Evolutionary conservation across 179 eudicot genomes (phyloP).

Genomic region (Spinacia oleracea): DNA sequence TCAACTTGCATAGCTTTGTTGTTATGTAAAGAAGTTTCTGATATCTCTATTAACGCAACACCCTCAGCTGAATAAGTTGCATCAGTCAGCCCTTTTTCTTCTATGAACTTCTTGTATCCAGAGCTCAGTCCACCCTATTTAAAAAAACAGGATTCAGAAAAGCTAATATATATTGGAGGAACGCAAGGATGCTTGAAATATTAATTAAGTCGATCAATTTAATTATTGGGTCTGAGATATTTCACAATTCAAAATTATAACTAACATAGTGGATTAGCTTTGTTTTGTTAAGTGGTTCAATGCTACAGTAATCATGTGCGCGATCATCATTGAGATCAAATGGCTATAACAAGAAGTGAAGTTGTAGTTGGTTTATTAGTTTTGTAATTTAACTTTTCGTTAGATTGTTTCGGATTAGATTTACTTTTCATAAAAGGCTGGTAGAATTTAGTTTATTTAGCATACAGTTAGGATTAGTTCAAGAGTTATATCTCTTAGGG

Average conservation of each 20-base stretch:
- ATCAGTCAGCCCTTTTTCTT: slow-evolving; percentile 81
- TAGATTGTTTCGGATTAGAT: not conserved
- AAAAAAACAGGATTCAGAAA: slow-evolving; percentile 16
- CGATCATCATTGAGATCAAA: not conserved
- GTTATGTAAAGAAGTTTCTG: slow-evolving; percentile 85
- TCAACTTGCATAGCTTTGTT: slow-evolving; percentile 89
- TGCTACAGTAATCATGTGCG: not conserved
- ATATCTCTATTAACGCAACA: slow-evolving; percentile 79
- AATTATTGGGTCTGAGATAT: too few relatives aligned
- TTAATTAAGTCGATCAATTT: too few relatives aligned
- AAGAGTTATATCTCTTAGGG: not conserved
- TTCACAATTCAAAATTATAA: not conserved
- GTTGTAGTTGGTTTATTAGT: too few relatives aligned
- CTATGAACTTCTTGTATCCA: slow-evolving; percentile 77
- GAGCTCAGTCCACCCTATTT: slow-evolving; percentile 91
- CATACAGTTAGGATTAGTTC: too few relatives aligned
- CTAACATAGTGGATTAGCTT: not conserved
- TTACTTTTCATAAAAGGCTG: not conserved
- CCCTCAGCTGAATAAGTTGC: slow-evolving; percentile 80
- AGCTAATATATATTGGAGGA: not conserved
- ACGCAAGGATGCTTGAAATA: not conserved
- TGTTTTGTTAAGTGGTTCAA: not conserved
- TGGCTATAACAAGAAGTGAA: not conserved
- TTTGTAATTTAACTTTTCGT: too few relatives aligned
- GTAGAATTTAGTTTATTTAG: not conserved